Evolutionary conservation across 768 basidiomycete species (phyloP), one percentile per base, ranked within the genome.

Genomic region (Lactifluus echinatus): DNA sequence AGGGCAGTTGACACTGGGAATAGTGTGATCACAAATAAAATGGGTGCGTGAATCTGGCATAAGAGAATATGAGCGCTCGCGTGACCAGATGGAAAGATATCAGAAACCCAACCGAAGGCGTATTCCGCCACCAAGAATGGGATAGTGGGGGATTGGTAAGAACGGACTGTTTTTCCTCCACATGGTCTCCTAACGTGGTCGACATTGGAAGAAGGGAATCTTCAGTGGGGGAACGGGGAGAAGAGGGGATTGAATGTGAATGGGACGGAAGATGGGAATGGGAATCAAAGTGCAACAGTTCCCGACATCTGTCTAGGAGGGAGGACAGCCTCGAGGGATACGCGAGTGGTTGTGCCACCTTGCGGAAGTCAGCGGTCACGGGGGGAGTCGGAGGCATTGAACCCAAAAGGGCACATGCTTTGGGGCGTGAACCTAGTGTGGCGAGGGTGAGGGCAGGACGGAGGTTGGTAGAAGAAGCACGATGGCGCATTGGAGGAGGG

Each of bases 11-110:
- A 84, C n/a, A 91, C 74, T 65, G 79, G 82, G 64, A 87, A 80
- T 42, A 85, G 69, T 36, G 85, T 79, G 54, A 89, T 72, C 48
- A 81, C 82, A 31, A 87, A 81, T n/a, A 89, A 77, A 29, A 87
- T 69, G 21, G 87, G 82, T 29, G 82, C 74, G 55, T 83, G 77
- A 4, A 82, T 67, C 77, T 78, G 57, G 39, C 28, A 43, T 23
- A 15, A 52, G 42, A 45, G 50, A 36, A n/a, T 43, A 63, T 56
- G 67, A 48, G 15, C 34, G 28, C 28, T 63, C 62, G 60, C 49
- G 63, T 62, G 60, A 53, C 40, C 10, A 3, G 31, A 29, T 15
- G 6, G 57, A 52, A 59, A 49, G 42, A 48, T 26, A 50, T 40
- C 47, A 59, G 61, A 49, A 51, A 59, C 62, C 43, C 26, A 59